Evolutionary conservation across 179 eudicot species (phyloP).

Genomic region (Amaranthus tricolor): DNA sequence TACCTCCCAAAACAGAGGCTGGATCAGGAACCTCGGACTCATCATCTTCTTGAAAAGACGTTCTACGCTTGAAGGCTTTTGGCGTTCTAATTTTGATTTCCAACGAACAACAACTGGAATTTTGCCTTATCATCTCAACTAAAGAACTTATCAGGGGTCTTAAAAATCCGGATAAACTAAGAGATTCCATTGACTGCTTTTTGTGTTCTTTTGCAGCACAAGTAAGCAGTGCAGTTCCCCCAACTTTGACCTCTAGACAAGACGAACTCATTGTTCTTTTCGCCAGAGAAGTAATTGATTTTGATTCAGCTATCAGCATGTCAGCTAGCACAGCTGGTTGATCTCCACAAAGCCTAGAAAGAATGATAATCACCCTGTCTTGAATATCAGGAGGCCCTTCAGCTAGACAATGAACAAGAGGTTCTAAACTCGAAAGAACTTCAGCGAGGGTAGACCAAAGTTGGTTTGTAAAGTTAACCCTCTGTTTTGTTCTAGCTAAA

Average conservation of each 20-base stretch:
- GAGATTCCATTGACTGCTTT: conserved; percentile 43
- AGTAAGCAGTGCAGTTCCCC: conserved; percentile 88
- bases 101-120: conserved; percentile 36
- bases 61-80: conserved; percentile 42
- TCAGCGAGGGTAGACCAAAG: conserved; percentile 60
- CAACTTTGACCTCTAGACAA: conserved; percentile 70
- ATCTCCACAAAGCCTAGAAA: conserved; percentile 73
- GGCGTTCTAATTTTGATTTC: conserved; percentile 63
- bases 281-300: conserved; percentile 53
- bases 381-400: conserved; percentile 61
- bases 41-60: conserved; percentile 53
- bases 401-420: conserved; percentile 70
- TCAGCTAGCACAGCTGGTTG: conserved; percentile 69
- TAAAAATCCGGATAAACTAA: conserved; percentile 57
- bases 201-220: conserved; percentile 73
- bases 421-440: conserved; percentile 63
- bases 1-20: conserved; percentile 62
- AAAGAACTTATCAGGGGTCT: conserved; percentile 49
- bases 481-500: conserved; percentile 54
- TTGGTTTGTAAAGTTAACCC: conserved; percentile 35
- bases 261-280: conserved; percentile 55
- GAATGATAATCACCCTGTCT: conserved; percentile 84
- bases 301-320: conserved; percentile 46
- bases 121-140: conserved; percentile 59
- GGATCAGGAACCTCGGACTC: conserved; percentile 59